These are phyloP conservation scores for Spergularia azorica DNA, from an alignment of 179 eudicot genomes.

Conservation along the genomic window DNA sequence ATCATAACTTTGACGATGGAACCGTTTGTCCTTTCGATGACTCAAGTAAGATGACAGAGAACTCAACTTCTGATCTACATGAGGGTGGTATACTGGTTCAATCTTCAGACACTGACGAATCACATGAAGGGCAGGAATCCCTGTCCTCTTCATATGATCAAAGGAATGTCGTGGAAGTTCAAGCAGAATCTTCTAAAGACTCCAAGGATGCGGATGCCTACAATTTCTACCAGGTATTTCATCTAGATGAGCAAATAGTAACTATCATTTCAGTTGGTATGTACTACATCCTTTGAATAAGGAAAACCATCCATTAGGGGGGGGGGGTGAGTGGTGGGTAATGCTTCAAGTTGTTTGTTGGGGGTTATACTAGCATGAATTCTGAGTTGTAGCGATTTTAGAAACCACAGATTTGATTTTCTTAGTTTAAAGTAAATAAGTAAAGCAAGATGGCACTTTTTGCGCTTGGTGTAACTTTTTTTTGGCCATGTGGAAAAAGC, in stretches of 20 bases:
- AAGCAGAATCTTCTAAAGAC: constrained; percentile 36
- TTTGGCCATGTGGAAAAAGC: too few species aligned
- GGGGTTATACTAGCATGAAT: background rate
- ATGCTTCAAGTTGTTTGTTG: constrained; percentile 12
- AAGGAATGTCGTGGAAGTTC: constrained; percentile 37
- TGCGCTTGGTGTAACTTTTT: too few species aligned
- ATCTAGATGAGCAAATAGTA: constrained; percentile 10
- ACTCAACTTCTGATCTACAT: constrained; percentile 28
- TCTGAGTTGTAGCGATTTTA: background rate
- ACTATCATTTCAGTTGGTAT: background rate
- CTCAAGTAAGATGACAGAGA: constrained; percentile 25
- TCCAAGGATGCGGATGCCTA: constrained; percentile 59
- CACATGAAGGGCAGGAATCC: constrained; percentile 42
- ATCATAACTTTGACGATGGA: constrained; percentile 24
- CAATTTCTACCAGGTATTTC: constrained; percentile 82
- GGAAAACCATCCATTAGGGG: background rate
- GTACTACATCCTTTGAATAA: background rate
- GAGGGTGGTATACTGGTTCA: constrained; percentile 37
- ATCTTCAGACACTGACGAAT: constrained; percentile 46
- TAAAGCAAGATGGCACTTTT: too few species aligned
- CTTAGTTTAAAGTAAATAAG: too few species aligned
- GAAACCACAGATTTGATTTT: too few species aligned
- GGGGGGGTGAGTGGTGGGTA: background rate
- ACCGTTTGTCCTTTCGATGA: constrained; percentile 18
- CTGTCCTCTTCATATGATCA: constrained; percentile 53